Base-by-base conservation (phyloP, 148 eudicot genomes). In the Rhododendron griersonianum region DNA sequence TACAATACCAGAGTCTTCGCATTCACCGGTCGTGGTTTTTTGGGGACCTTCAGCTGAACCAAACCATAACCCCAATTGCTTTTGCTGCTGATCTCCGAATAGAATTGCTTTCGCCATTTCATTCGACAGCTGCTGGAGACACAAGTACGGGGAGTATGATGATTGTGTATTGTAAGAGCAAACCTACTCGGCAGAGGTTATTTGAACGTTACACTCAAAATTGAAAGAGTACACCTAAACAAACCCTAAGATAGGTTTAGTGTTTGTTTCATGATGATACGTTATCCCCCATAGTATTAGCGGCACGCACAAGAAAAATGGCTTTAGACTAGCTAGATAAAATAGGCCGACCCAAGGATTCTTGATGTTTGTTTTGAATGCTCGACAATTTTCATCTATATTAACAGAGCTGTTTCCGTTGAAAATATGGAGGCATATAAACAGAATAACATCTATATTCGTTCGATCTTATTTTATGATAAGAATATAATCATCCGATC, bases 41-140 rank as follows among this genome's bases (percentile, higher is more conserved):
- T 41, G 59, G 44, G 33, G 57, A 15, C 55, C 57, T 75, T 73
- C 85, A 77, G 53, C 89, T 5, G 86, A 83, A 81, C 57, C 80
- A 63, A 23, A 87, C 45, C 85, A 87, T 25, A 82, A 74, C 37
- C 82, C 44, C 48, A 28, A 2, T 15, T 18, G 44, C 37, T 57
- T 69, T 53, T 53, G 25, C 39, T 51, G 13, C 1, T 53, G 28
- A 73, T 90, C 92, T 13, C 95, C 95, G 83, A 96, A 93, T 1
- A 95, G 82, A 88, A 94, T 86, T 85, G 86, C 90, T 93, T 93
- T 94, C 65, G 86, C 95, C 98, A 95, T 95, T 88, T 48, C n/a
- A 50, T 50, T 77, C 35, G 75, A n/a, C 11, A 41, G 71, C 23
- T 4, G 67, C n/a, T 28, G n/a, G 55, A 11, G 83, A 57, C 55